Evolutionary conservation across 2,329 filamentous ascomycete species (phyloP).

Genomic region (Lachnum nothofagi): DNA sequence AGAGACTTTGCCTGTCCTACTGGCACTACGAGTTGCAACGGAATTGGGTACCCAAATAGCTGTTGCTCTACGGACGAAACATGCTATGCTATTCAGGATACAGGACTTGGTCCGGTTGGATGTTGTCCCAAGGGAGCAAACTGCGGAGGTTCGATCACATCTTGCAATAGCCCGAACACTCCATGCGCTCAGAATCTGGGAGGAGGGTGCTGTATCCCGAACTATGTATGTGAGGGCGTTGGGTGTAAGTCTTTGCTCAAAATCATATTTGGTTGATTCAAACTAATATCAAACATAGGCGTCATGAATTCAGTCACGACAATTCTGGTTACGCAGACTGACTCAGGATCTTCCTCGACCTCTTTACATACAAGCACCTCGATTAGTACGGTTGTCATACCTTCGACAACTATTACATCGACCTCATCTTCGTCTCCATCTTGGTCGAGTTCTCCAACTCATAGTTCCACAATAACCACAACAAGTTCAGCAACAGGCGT

Average conservation of each 20-base stretch:
- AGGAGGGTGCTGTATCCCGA: constrained; percentile 71
- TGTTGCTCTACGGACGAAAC: constrained; percentile 65
- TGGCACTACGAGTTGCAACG: constrained; percentile 59
- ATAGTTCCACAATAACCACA: constrained; percentile 27
- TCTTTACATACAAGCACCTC: constrained; percentile 3
- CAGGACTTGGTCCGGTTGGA: constrained; percentile 62
- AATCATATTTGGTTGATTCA: background rate
- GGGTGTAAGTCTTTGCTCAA: constrained; percentile 52
- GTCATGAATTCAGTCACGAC: constrained; percentile 9
- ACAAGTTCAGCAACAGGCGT: constrained; percentile 38
- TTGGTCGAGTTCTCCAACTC: constrained; percentile 33
- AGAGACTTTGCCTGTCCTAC: constrained; percentile 62
- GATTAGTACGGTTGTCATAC: constrained; percentile 19
- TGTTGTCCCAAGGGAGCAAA: constrained; percentile 64
- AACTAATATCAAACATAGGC: constrained; percentile 1
- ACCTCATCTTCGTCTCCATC: constrained; percentile 12
- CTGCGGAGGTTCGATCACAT: constrained; percentile 59
- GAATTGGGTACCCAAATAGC: constrained; percentile 62
- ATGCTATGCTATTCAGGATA: constrained; percentile 61
- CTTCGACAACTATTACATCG: constrained; percentile 8
- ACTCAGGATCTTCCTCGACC: background rate
- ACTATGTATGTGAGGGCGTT: constrained; percentile 62
- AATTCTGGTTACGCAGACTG: background rate
- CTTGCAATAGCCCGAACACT: constrained; percentile 57
- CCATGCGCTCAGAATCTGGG: constrained; percentile 61